Base-by-base conservation (phyloP, 2,329 filamentous ascomycete species). In the Trichoderma polysporum region DNA sequence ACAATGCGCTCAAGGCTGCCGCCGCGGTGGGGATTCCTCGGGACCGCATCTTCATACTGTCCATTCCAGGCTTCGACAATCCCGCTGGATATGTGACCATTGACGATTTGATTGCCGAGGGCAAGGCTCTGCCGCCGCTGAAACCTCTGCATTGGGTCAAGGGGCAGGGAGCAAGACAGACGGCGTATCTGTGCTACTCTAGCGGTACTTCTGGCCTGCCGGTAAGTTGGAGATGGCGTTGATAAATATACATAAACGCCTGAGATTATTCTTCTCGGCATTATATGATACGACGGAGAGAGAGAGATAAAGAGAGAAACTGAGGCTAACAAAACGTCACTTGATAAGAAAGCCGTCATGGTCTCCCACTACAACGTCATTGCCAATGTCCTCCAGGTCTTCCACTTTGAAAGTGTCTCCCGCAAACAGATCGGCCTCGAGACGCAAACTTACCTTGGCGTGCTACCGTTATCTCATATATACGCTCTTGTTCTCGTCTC, bases 391-490 rank as follows among this genome's bases (percentile, higher is more conserved):
- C 73, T 93, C 54, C 91, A 93, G 75, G 82, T 89, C 64, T 74
- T 73, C 7, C 74, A 82, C 0, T 88, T 76, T 64, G 77, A 84
- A 60, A 56, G 74, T 68, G 71, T 79, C 62, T 65, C 76, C n/a
- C 76, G 82, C 68, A 75, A 78, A 69, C 71, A 74, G 35, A 71
- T 75, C 4, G 75, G 74, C 13, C 68, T 84, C 49, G 75, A 75
- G 4, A 82, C 77, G 0, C 79, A 84, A 67, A 77, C 85, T 22
- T 79, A 77, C 2, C 83, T 94, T 0, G 91, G 91, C 5, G 81
- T 94, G n/a, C 81, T 94, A 0, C 91, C 91, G 0, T 87, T 93
- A 74, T 93, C 90, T 70, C 92, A 96, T 73, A 95, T 95, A 70
- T 96, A 94, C 76, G 88, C 87, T 4, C 80, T 95, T 39, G 86